Evolutionary conservation across 75 land plant genomes (phyloP).

Genomic region (Picea glauca): DNA sequence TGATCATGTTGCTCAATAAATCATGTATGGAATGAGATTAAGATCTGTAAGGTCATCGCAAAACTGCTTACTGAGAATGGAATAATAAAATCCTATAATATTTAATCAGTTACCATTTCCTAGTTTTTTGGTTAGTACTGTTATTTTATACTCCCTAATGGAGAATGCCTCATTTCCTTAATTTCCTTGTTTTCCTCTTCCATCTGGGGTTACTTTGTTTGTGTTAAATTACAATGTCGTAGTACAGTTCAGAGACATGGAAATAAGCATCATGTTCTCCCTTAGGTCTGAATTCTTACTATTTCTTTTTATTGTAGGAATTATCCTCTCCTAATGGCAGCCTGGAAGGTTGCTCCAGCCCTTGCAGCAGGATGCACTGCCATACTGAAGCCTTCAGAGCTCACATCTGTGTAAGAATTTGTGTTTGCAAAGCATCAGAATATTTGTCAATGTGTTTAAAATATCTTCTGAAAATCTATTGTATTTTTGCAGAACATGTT

Average conservation of each 20-base stretch:
- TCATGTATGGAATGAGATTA: background rate
- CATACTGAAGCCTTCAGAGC: conserved; percentile 92
- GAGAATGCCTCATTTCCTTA: background rate
- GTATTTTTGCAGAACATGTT: conserved; percentile 68
- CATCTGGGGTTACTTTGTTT: background rate
- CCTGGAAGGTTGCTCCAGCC: conserved; percentile 99
- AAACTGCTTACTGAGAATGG: background rate
- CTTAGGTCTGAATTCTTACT: background rate
- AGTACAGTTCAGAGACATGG: background rate
- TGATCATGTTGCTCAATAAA: background rate
- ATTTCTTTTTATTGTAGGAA: conserved; percentile 58
- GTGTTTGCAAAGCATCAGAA: background rate
- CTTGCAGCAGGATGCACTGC: conserved; percentile 99
- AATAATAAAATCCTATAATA: background rate
- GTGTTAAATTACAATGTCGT: background rate
- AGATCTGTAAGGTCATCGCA: background rate
- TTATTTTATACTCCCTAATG: background rate
- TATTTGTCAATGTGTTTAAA: background rate
- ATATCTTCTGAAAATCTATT: conserved; percentile 8
- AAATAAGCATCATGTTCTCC: background rate
- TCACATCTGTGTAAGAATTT: conserved; percentile 84
- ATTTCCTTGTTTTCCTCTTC: background rate
- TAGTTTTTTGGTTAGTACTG: background rate
- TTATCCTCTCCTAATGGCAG: conserved; percentile 94
- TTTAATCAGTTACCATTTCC: background rate